These are phyloP conservation scores for Fusarium sp. DNA, from an alignment of 2,329 filamentous ascomycete species.

Conservation along the genomic window DNA sequence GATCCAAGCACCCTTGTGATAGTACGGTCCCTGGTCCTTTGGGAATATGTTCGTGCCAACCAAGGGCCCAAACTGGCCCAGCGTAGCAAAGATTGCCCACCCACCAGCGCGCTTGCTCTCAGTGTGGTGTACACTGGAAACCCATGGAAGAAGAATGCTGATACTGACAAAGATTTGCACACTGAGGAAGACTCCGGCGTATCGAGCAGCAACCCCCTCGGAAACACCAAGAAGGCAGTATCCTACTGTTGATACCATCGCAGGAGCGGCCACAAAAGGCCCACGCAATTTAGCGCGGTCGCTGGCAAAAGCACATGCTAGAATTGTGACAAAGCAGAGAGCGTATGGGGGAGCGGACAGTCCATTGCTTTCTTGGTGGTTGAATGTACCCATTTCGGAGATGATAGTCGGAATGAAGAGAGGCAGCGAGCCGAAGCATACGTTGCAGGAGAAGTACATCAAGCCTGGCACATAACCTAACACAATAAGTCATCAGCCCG, in stretches of 20 bases:
- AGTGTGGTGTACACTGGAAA: not conserved
- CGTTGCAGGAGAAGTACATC: not conserved
- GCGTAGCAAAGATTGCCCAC: not conserved
- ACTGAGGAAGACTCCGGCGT: not conserved
- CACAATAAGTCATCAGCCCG: not conserved
- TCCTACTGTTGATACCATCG: not conserved
- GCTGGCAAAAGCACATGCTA: not conserved
- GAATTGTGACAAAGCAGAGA: not conserved
- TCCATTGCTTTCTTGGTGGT: not conserved
- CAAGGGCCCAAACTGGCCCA: not conserved
- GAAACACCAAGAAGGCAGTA: not conserved
- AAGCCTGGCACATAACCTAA: not conserved
- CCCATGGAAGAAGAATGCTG: not conserved
- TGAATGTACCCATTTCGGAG: not conserved
- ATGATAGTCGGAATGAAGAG: not conserved
- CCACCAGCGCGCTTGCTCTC: not conserved
- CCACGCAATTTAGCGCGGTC: not conserved
- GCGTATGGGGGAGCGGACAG: not conserved
- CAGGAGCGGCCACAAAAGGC: not conserved
- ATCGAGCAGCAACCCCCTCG: not conserved
- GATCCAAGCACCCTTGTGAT: not conserved
- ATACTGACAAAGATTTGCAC: not conserved
- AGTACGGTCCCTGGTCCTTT: not conserved
- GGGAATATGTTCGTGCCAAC: not conserved
- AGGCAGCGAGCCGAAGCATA: not conserved